Evolutionary conservation across 768 basidiomycete genomes (phyloP), one percentile per base, ranked within the genome.

Genomic region (Suillus americanus): DNA sequence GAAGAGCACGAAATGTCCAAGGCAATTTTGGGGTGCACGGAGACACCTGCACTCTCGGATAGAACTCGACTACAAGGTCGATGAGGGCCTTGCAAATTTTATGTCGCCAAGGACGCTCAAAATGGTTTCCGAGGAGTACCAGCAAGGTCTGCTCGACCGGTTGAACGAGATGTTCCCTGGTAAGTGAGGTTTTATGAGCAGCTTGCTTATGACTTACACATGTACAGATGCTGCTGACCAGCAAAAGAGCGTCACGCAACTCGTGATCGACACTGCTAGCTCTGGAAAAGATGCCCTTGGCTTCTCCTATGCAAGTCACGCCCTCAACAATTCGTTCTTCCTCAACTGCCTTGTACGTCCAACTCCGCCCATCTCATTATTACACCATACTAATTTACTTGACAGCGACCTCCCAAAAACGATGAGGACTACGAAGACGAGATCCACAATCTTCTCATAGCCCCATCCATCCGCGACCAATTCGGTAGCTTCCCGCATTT

Each of bases 261-360:
- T 90, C 28, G 84, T 97, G 30, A 82, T 93, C 38, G 82, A 83
- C 41, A 86, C 90, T 12, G 85, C 94, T 0, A 70, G 79, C 18
- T 78, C 86, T 37, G 85, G 84, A 50, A 79, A 84, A 28, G 78
- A 86, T 61, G 83, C 87, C 1, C 77, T 96, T 61, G 86, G 87
- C 30, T 99, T 95, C 78, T 97, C 92, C 77, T 95, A 96, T 72
- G 95, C 96, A 4, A 91, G 91, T 67, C 85, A 94, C 55, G 93
- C 97, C 6, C 80, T 98, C 66, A 99, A 99, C 79, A 99, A 97
- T 76, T 88, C 89, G 69, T 99, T 94, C 84, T 99, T 99, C 83
- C 83, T 99, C 35, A 85, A 92, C 68, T 83, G 82, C 64, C 82
- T 99, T 45, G 97, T 98, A 74, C 60, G 94, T 83, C 35, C 46